These are phyloP conservation scores for Stagonosporopsis cucurbitacearum DNA, from an alignment of 2,329 filamentous ascomycete genomes.

Conservation along the genomic window DNA sequence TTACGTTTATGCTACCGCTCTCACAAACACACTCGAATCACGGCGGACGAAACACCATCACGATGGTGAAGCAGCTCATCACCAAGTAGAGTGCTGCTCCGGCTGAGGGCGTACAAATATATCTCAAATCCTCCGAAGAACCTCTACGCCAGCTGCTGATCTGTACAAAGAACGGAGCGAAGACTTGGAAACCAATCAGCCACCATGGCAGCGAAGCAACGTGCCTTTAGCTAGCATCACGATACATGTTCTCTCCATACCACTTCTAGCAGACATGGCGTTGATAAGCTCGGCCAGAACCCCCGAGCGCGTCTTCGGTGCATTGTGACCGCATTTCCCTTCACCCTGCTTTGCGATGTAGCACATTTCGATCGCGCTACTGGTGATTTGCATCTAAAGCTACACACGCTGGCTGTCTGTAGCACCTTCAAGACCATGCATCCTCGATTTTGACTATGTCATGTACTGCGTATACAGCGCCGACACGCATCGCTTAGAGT, in stretches of 20 bases:
- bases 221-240: no score
- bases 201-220: no score
- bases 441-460: not conserved
- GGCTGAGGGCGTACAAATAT: not conserved
- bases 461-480: not conserved
- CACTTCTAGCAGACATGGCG: not conserved
- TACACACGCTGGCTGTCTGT: constrained; percentile 7
- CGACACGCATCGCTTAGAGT: not conserved
- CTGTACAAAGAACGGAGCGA: not conserved
- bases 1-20: no score
- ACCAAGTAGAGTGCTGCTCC: not conserved
- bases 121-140: no score
- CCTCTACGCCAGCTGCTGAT: not conserved
- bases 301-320: not conserved
- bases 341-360: not conserved
- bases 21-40: no score
- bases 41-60: not conserved
- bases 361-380: not conserved
- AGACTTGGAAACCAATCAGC: no score
- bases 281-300: not conserved
- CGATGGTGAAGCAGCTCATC: not conserved
- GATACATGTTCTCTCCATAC: not conserved
- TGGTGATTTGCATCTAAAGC: constrained; percentile 8
- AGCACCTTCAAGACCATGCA: not conserved
- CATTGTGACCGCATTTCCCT: constrained; percentile 2